Base-by-base conservation (phyloP, 2,329 filamentous ascomycete genomes). In the Fusarium secorum region DNA sequence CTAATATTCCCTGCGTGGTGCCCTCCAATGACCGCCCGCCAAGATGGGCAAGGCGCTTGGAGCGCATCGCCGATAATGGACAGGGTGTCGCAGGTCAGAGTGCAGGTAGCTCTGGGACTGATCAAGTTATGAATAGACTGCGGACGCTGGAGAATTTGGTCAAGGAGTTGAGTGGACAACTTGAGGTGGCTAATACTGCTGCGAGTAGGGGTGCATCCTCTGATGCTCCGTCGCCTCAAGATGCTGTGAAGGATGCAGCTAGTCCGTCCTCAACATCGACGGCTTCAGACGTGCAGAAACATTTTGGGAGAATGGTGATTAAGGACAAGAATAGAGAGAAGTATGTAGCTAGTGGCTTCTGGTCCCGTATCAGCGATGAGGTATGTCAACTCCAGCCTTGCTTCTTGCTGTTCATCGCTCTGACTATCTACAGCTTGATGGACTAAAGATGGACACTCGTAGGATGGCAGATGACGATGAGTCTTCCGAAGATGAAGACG, bases 361-460 rank as follows among this genome's bases (percentile, higher is more conserved):
- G 86, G 86, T 85, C 85, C 5, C 82, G 83, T 2, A 81, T 88
- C n/a, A 85, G 84, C 56, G 85, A 88, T 49, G 87, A 88, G 81
- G 85, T 87, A 78, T 45, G 79, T 64, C 32, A 17, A 14, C 22
- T 44, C 13, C 2, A 18, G 6, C 5, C 24, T 15, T 9, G 3
- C 18, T 15, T 17, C 18, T 11, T 14, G 11, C 24, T 4, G 7
- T 20, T 8, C 13, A 22, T 60, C 4, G 13, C 10, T 35, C 44
- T 60, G 24, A 67, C 13, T 8, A 0, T 20, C 6, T 42, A 17
- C 58, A 85, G 83, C 79, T 87, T 13, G 80, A 85, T 60, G 82
- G 78, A 3, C 74, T 86, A 5, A 84, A 84, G 53, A 81, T 78
- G 65, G 82, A 84, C 42, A 78, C 80, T 2, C 69, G 73, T 28